These are phyloP conservation scores for Ophiostoma ips DNA, from an alignment of 2,329 filamentous ascomycete genomes.

Conservation along the genomic window DNA sequence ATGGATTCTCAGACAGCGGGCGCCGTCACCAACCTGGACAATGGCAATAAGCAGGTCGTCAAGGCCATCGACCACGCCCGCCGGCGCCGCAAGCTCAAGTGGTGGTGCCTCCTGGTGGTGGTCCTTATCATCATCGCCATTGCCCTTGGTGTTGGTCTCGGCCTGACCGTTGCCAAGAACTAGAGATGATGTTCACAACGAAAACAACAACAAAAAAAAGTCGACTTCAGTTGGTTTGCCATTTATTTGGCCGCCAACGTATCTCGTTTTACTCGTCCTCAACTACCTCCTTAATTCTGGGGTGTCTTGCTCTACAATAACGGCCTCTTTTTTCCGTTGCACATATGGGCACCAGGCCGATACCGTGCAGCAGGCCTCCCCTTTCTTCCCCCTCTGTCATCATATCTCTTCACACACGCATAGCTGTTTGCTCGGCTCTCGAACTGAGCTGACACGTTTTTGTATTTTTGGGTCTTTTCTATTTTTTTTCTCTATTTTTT, in stretches of 20 bases:
- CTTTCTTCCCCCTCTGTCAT: no score
- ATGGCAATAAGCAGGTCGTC: slow-evolving; percentile 55
- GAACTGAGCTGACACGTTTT: neutral
- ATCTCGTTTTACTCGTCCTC: slow-evolving; percentile 1
- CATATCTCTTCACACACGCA: neutral
- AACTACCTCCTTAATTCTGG: neutral
- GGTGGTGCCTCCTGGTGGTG: slow-evolving; percentile 57
- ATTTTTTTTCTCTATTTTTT: slow-evolving; percentile 2
- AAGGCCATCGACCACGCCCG: slow-evolving; percentile 54
- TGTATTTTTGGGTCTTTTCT: slow-evolving; percentile 2
- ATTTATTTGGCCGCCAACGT: neutral
- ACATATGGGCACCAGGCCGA: no score
- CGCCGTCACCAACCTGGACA: slow-evolving; percentile 51
- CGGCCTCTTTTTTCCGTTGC: no score
- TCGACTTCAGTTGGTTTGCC: neutral
- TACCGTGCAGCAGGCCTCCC: no score
- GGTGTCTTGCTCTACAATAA: neutral
- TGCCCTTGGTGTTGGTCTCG: slow-evolving; percentile 40
- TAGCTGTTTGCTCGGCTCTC: neutral
- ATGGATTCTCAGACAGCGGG: slow-evolving; percentile 52
- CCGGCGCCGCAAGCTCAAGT: slow-evolving; percentile 62
- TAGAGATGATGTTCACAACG: no score
- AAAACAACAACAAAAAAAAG: neutral
- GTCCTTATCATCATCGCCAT: slow-evolving; percentile 44
- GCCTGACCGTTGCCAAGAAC: slow-evolving; percentile 25